phyloP scores from a whole-genome alignment of 2,329 filamentous ascomycete genomes.

The Metarhizium rileyi region DNA sequence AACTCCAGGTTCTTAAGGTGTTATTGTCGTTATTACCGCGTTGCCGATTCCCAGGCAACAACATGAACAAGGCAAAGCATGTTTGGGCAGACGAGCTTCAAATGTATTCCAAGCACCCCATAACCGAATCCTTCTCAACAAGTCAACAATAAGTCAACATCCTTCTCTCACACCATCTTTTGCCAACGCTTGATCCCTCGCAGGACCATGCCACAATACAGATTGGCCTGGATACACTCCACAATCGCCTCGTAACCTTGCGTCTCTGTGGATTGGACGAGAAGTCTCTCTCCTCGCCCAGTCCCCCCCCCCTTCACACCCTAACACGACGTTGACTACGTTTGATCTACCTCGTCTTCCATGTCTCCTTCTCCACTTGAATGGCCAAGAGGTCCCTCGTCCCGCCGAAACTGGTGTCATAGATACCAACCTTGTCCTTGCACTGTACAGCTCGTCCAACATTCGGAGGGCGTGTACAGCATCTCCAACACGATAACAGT shows the following conservation, averaged over 20 bases:
- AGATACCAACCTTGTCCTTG: slow-evolving; percentile 2
- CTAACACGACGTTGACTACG: background rate
- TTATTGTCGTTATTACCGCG: background rate
- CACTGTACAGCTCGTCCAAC: background rate
- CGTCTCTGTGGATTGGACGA: background rate
- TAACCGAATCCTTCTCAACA: background rate
- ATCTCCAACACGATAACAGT: background rate
- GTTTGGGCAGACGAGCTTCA: background rate
- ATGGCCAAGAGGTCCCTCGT: background rate
- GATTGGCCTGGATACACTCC: background rate
- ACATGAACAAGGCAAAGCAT: background rate
- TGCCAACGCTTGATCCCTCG: background rate
- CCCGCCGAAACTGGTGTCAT: background rate
- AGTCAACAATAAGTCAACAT: too few relatives aligned
- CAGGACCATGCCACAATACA: background rate
- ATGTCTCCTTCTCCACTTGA: background rate
- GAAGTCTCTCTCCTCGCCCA: background rate
- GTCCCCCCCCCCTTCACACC: background rate
- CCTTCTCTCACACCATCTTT: background rate
- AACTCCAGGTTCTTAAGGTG: background rate
- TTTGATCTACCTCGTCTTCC: slow-evolving; percentile 2
- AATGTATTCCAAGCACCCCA: background rate
- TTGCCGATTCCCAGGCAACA: background rate
- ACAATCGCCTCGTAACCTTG: slow-evolving; percentile 3
- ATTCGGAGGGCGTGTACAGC: background rate